Base-by-base conservation (phyloP, 2,329 filamentous ascomycete genomes). In the Sporothrix pseudoabietina region DNA sequence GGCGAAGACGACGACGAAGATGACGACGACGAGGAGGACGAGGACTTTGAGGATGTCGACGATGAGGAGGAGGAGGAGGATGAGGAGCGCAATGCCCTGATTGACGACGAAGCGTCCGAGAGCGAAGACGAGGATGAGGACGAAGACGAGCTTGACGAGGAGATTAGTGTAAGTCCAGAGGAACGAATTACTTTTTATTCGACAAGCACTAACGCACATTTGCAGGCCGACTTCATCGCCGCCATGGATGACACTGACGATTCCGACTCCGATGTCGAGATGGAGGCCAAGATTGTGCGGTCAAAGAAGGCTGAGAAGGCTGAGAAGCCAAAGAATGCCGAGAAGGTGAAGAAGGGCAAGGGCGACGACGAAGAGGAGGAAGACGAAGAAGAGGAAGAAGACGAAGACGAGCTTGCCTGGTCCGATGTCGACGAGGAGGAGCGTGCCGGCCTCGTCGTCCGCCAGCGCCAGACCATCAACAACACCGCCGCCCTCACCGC, bases 381-480 rank as follows among this genome's bases (percentile, higher is more conserved):
- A 0, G 86, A 86, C 0, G 88, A 89, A 0, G 88, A 89, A 0
- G 88, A 91, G 0, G 90, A 90, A 0, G 89, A 91, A 0, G 91
- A 92, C 30, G 92, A 94, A 4, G 92, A 95, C 61, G 93, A 96
- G 76, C 94, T 98, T 61, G 91, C 94, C 4, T 88, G 97, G 76
- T 97, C 94, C 44, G 94, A 98, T 78, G 84, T 90, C 39, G 84
- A 92, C 71, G 92, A 93, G 66, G 79, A 81, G 76, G 94, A 97
- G 78, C 91, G 89, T 78, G 93, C 93, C 82, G 94, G 97, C 79
- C 88, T 97, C 55, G 89, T 97, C 75, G 93, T 94, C 19, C 92
- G 97, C 83, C 94, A 96, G 81, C 92, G 94, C 78, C 90, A 98
- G 77, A 98, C 94, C 71, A 98, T 98, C 85, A 98, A 99, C 88